A percentile compares a stretch with the other conserved stretches of the same genome.
phyloP scores from a whole-genome alignment of 1,139 yeast genomes.

The Yamadazyma siamensis region DNA sequence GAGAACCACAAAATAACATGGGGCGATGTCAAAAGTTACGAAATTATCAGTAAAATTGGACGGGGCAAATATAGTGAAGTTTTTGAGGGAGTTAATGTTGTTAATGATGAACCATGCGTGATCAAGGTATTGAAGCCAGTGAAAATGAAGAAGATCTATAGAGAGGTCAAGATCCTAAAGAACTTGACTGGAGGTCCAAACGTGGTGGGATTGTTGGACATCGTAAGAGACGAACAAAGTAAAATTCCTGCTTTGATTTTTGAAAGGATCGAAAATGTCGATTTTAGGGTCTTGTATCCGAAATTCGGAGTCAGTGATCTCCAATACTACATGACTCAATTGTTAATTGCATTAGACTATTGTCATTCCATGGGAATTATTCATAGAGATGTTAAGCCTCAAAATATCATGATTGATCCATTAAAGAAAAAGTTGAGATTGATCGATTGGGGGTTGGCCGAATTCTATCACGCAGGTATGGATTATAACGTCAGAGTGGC shows the following conservation, averaged over 20 bases:
- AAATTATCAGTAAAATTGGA: constrained; percentile 88
- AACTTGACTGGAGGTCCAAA: constrained; percentile 76
- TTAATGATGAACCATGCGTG: constrained; percentile 53
- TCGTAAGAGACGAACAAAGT: constrained; percentile 70
- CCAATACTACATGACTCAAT: constrained; percentile 66
- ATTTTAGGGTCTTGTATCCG: constrained; percentile 70
- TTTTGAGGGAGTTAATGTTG: constrained; percentile 61
- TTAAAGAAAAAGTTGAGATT: constrained; percentile 56
- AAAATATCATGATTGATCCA: constrained; percentile 82
- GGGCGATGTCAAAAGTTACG: constrained; percentile 79
- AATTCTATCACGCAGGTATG: constrained; percentile 73
- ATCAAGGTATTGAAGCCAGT: constrained; percentile 79
- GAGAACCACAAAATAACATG: constrained; percentile 67
- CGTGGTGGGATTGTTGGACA: constrained; percentile 63
- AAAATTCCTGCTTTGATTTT: constrained; percentile 75
- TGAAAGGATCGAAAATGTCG: constrained; percentile 68
- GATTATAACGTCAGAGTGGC: constrained; percentile 82
- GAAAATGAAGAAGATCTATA: constrained; percentile 71
- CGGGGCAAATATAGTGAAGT: constrained; percentile 98
- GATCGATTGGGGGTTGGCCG: constrained; percentile 86
- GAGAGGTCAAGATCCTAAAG: constrained; percentile 74
- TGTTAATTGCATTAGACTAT: constrained; percentile 68
- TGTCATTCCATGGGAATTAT: constrained; percentile 82
- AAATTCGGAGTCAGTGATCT: constrained; percentile 60
- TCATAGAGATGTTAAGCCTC: constrained; percentile 84